These are phyloP conservation scores for Cladosporium velox DNA, from an alignment of 2,329 filamentous ascomycete genomes.

Conservation along the genomic window DNA sequence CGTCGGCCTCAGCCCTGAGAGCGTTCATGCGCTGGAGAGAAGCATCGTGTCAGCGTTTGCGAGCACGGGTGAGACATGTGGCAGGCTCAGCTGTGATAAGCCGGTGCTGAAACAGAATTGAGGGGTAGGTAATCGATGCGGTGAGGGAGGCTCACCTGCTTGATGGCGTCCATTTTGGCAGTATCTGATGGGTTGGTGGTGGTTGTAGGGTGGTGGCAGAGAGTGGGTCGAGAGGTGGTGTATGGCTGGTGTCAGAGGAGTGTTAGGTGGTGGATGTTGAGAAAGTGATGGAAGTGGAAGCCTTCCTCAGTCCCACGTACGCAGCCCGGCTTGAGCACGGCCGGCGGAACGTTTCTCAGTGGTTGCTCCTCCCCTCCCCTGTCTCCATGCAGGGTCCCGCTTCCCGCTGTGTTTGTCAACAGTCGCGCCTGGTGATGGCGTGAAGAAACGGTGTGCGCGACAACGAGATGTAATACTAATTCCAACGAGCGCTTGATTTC, in stretches of 20 bases:
- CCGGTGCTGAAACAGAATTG: constrained; percentile 22
- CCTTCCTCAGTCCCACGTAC: constrained; percentile 3
- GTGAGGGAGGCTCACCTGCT: constrained; percentile 41
- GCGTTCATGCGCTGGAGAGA: constrained; percentile 80
- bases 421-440: constrained; percentile 3
- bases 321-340: not conserved
- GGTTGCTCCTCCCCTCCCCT: not conserved
- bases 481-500: not conserved
- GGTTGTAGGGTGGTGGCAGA: not conserved
- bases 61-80: constrained; percentile 23
- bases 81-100: constrained; percentile 4
- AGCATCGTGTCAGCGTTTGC: constrained; percentile 30
- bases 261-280: constrained; percentile 20
- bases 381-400: constrained; percentile 15
- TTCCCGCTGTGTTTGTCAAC: constrained; percentile 19
- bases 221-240: constrained; percentile 5
- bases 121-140: constrained; percentile 30
- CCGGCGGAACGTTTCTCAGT: not conserved
- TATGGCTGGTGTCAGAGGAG: constrained; percentile 4
- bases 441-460: constrained; percentile 19
- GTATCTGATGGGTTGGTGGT: constrained; percentile 20
- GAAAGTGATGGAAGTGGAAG: constrained; percentile 19
- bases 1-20: constrained; percentile 92
- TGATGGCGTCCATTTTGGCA: constrained; percentile 46
- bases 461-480: not conserved